Percentiles rank a stretch among this genome's conserved stretches.
phyloP scores from a whole-genome alignment of 495 filamentous ascomycete genomes.

The Lasiosphaeria miniovina region DNA sequence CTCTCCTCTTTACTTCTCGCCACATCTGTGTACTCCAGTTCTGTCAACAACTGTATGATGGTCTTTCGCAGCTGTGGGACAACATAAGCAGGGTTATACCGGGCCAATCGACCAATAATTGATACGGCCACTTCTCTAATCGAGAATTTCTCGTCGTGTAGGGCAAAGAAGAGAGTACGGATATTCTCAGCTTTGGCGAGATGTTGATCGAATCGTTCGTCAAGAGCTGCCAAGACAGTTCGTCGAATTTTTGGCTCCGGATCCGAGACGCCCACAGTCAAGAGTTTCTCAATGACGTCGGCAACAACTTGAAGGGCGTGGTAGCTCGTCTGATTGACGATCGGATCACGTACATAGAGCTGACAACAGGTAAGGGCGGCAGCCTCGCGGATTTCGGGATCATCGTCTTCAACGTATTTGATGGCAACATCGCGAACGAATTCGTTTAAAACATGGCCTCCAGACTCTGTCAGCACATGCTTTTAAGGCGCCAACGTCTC shows the following conservation, averaged over 20 bases:
- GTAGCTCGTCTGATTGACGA: constrained; percentile 94
- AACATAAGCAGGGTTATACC: constrained; percentile 92
- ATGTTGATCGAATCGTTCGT: constrained; percentile 91
- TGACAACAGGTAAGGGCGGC: constrained; percentile 97
- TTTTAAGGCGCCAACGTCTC: background rate
- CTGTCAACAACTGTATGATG: constrained; percentile 91
- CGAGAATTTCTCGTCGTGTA: constrained; percentile 91
- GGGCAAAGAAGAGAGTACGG: constrained; percentile 86
- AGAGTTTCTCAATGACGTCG: constrained; percentile 92
- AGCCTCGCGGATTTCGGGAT: constrained; percentile 87
- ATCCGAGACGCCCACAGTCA: constrained; percentile 92
- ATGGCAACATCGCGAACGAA: constrained; percentile 98
- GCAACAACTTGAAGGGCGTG: constrained; percentile 95
- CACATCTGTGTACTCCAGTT: constrained; percentile 92
- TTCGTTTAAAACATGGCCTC: constrained; percentile 89
- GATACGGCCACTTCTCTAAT: constrained; percentile 93
- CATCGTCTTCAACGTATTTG: constrained; percentile 94
- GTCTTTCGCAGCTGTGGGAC: constrained; percentile 91
- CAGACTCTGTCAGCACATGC: constrained; percentile 20
- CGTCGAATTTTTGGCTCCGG: constrained; percentile 81
- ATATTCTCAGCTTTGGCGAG: constrained; percentile 95
- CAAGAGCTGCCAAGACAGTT: constrained; percentile 82
- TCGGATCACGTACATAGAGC: constrained; percentile 91
- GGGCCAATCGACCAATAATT: constrained; percentile 90
- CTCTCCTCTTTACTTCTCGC: constrained; percentile 93